phyloP scores from a whole-genome alignment of 495 filamentous ascomycete species.

The Xanthoparmelia taractica region DNA sequence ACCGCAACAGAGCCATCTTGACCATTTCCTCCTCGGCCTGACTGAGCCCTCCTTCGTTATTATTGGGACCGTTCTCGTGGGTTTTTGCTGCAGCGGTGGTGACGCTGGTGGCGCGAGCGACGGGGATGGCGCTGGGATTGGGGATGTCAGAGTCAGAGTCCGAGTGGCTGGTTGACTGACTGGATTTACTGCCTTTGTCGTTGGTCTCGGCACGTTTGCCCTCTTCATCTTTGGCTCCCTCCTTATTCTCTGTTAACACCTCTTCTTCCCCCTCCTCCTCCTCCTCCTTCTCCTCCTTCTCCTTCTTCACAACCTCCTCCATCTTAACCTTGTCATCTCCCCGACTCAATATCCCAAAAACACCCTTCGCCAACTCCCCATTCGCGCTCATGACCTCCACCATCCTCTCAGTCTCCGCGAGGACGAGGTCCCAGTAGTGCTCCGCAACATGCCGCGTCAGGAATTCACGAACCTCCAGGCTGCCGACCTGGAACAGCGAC shows the following conservation, averaged over 20 bases:
- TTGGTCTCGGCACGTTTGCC: not conserved
- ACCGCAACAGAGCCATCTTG: not conserved
- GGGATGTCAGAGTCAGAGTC: too few relatives aligned
- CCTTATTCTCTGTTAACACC: not conserved
- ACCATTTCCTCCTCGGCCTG: not conserved
- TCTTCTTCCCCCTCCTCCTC: not conserved
- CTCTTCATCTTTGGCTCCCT: not conserved
- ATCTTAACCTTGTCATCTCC: not conserved
- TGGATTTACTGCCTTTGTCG: too few relatives aligned
- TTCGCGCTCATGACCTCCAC: not conserved
- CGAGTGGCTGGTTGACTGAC: too few relatives aligned
- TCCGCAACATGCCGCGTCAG: conserved; percentile 13
- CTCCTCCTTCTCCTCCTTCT: not conserved
- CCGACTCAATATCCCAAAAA: not conserved
- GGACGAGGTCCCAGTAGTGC: conserved; percentile 5
- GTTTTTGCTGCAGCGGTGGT: not conserved
- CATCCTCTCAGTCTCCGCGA: conserved; percentile 4
- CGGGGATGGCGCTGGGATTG: too few relatives aligned
- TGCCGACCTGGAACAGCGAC: not conserved
- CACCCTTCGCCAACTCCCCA: conserved; percentile 3
- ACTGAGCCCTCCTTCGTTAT: too few relatives aligned
- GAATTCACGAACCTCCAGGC: conserved; percentile 7
- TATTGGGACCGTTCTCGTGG: not conserved
- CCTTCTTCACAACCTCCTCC: not conserved
- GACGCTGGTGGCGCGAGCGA: too few relatives aligned